Base-by-base conservation (phyloP, 176 grass and related monocot genomes). In the Microstegium vimineum region DNA sequence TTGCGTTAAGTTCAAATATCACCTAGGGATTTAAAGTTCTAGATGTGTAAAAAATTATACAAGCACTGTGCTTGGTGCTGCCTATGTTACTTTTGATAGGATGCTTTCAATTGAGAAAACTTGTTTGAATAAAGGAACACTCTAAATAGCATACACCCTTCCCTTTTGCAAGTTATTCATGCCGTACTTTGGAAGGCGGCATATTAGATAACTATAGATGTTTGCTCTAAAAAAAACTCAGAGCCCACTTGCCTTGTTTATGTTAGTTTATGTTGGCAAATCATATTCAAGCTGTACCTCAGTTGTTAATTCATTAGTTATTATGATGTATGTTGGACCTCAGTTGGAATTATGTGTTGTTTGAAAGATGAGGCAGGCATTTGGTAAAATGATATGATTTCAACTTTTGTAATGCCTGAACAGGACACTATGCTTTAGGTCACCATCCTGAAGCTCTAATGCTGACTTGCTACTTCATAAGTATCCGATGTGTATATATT, bases 341-440 rank as follows among this genome's bases (percentile, higher is more conserved):
- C 6, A 20, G 22, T 41, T 69, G 76, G 66, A 88, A 32, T 69
- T 68, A 13, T 46, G 28, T 40, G 8, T 68, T 30, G 6, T 68
- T 80, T 68, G 32, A 51, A 83, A 75, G 40, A 81, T 81, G 27
- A 66, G 61, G 65, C 30, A 49, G 14, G 13, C 28, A 74, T 60
- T 74, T 80, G 25, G 37, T 79, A 20, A 88, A 84, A 14, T 74
- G 81, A 46, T 59, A 74, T 42, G 30, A 73, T 49, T 37, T 83
- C 17, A 47, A 57, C n/a, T 36, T 89, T 30, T 33, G 51, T 33
- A 37, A 63, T 71, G 46, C 4, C 40, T 18, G 16, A 63, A 41
- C 37, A 76, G 28, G 15, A 11, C 45, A 14, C n/a, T 57, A n/a
- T 80, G 27, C 12, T 70, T 62, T 69, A 12, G 79, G 82, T 20